Base-by-base conservation (phyloP, 345 rosid genomes). In the Citrus trifoliata region DNA sequence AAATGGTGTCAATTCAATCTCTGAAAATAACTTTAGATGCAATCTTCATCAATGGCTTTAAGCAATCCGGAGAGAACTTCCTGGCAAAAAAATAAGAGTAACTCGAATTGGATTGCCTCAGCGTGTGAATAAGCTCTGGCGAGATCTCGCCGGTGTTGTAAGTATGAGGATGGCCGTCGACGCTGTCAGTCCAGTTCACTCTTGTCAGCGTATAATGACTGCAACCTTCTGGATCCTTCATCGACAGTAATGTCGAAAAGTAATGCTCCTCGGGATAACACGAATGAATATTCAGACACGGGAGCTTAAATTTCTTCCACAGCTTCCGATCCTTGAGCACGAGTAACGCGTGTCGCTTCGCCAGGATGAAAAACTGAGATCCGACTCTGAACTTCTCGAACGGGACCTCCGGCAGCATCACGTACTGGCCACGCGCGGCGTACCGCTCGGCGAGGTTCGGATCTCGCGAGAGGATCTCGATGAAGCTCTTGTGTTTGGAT, bases 221-320 rank as follows among this genome's bases (percentile, higher is more conserved):
- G 85, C 97, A 90, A 2, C 97, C 95, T 28, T 79, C 37, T 2
- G 94, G 91, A 84, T 95, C 98, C 74, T 72, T 60, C 83, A 92
- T 89, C 6, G 95, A 90, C 42, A 95, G 59, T n/a, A 93, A 76
- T 0, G 98, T 95, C 2, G 97, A 97, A 30, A 95, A 93, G 76
- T 95, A 95, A 82, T 95, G 98, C 75, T 93, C 98, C 71, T 95
- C 98, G 0, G 97, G 98, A 79, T 95, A 95, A 42, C 98, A 93
- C 0, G 92, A 86, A 1, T 87, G 85, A 1, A 53, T 2, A n/a
- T 91, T 82, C 61, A 85, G 38, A 53, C 98, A 95, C 0, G 93
- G 95, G 13, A 90, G 67, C 72, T 80, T 86, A 38, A 95, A 95
- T 76, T 95, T 95, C 78, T 86, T 88, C 98, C 98, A 95, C 18